Percentiles rank a stretch among this genome's conserved stretches.
phyloP scores from a whole-genome alignment of 1,284 basidiomycete species.

The Coniophora puteana region DNA sequence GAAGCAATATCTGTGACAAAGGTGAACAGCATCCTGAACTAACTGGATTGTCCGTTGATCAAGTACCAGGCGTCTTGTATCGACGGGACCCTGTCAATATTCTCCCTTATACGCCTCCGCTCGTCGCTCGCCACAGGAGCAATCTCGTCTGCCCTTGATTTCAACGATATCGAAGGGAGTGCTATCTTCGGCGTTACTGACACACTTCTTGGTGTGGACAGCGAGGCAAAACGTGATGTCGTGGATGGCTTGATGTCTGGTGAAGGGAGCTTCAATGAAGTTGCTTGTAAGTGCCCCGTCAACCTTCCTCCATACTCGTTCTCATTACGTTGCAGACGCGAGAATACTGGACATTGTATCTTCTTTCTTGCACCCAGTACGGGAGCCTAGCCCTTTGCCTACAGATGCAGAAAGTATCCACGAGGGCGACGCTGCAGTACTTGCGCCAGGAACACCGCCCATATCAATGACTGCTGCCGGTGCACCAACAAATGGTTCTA shows the following conservation, averaged over 20 bases:
- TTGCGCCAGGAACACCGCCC: conserved; percentile 17
- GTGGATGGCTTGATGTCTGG: conserved; percentile 53
- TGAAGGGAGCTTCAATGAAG: conserved; percentile 51
- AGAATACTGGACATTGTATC: conserved; percentile 55
- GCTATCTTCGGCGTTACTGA: conserved; percentile 52
- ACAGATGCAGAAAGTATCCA: conserved; percentile 26
- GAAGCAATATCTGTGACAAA: conserved; percentile 56
- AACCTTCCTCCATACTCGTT: conserved; percentile 2
- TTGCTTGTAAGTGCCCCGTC: conserved; percentile 47
- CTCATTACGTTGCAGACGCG: conserved; percentile 37
- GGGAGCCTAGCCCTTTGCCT: conserved; percentile 27
- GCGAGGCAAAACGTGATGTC: conserved; percentile 43
- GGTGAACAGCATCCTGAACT: conserved; percentile 35
- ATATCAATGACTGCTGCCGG: conserved; percentile 28
- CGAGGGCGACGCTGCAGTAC: conserved; percentile 7
- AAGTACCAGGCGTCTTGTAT: conserved; percentile 32
- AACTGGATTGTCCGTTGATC: background rate
- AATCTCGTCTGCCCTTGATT: conserved; percentile 38
- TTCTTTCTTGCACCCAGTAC: conserved; percentile 45
- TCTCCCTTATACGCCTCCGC: conserved; percentile 65
- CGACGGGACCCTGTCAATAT: conserved; percentile 45
- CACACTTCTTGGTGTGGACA: conserved; percentile 50
- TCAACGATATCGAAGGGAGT: conserved; percentile 48
- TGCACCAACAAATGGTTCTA: conserved; percentile 34
- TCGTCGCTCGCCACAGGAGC: conserved; percentile 47